phyloP scores from a whole-genome alignment of 2,329 filamentous ascomycete species.

The Davidsoniella neocaledoniae region DNA sequence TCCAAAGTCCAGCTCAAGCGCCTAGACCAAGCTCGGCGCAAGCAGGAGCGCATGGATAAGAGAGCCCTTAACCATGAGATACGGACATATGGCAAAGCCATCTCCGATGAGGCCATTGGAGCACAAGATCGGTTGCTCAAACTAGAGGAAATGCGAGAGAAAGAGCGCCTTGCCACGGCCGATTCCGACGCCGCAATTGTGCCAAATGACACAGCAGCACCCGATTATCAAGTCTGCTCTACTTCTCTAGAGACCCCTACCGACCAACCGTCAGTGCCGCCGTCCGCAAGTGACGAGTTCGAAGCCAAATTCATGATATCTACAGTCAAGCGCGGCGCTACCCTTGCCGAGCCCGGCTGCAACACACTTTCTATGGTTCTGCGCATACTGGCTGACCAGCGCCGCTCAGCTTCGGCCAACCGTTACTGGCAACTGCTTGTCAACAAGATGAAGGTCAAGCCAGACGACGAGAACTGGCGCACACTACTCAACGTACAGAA shows the following conservation, averaged over 20 bases:
- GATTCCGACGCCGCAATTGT: background rate
- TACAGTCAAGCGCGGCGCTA: constrained; percentile 7
- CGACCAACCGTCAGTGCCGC: background rate
- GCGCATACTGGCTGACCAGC: constrained; percentile 42
- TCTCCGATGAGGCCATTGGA: constrained; percentile 7
- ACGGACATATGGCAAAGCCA: constrained; percentile 2
- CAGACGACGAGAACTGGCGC: constrained; percentile 56
- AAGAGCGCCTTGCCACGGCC: background rate
- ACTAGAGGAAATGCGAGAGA: background rate
- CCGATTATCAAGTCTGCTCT: background rate
- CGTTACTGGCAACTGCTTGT: constrained; percentile 68
- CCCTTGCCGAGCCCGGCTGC: constrained; percentile 27
- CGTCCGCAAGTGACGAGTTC: background rate
- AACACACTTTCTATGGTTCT: constrained; percentile 55
- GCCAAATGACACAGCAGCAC: background rate
- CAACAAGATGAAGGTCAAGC: constrained; percentile 37
- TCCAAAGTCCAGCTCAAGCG: background rate
- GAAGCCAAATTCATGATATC: no score
- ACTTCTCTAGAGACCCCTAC: background rate
- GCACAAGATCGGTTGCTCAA: background rate
- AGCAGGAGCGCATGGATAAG: constrained; percentile 2
- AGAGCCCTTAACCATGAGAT: constrained; percentile 4
- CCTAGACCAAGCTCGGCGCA: constrained; percentile 4
- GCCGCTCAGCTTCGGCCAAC: constrained; percentile 43
- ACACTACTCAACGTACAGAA: constrained; percentile 52